Evolutionary conservation across 2,329 filamentous ascomycete genomes (phyloP).

Genomic region (Alternaria sp.): DNA sequence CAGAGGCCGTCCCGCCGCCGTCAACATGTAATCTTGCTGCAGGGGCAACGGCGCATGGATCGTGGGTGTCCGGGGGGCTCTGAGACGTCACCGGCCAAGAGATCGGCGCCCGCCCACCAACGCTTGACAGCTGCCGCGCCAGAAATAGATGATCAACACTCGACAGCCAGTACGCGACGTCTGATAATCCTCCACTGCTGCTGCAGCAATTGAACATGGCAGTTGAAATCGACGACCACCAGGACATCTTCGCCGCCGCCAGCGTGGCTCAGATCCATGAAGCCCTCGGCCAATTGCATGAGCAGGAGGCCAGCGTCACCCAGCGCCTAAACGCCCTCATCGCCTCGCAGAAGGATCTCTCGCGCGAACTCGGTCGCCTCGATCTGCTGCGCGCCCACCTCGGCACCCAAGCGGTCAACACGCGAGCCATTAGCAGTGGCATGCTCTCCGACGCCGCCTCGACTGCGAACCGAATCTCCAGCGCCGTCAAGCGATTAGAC

Average conservation of each 20-base stretch:
- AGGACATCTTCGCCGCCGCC: constrained; percentile 66
- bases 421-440: constrained; percentile 82
- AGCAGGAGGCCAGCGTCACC: constrained; percentile 76
- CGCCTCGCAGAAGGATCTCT: constrained; percentile 83
- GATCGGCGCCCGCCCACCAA: neutral
- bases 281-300: constrained; percentile 75
- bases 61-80: neutral
- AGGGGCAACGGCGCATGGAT: constrained; percentile 10
- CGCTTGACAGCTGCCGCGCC: constrained; percentile 1
- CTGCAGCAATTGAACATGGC: constrained; percentile 21
- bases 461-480: constrained; percentile 84
- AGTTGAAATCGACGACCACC: constrained; percentile 15
- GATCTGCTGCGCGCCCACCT: constrained; percentile 89
- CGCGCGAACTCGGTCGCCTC: constrained; percentile 82
- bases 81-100: constrained; percentile 13
- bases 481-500: constrained; percentile 85
- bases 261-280: constrained; percentile 80
- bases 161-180: neutral
- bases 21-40: constrained; percentile 12
- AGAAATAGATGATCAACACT: constrained; percentile 1
- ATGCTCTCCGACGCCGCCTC: constrained; percentile 88
- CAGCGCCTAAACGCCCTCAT: constrained; percentile 77
- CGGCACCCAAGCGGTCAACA: constrained; percentile 83
- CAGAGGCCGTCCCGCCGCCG: neutral
- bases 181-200: neutral